phyloP scores from a whole-genome alignment of 139 green algal genomes.

The Klebsormidium nitens region DNA sequence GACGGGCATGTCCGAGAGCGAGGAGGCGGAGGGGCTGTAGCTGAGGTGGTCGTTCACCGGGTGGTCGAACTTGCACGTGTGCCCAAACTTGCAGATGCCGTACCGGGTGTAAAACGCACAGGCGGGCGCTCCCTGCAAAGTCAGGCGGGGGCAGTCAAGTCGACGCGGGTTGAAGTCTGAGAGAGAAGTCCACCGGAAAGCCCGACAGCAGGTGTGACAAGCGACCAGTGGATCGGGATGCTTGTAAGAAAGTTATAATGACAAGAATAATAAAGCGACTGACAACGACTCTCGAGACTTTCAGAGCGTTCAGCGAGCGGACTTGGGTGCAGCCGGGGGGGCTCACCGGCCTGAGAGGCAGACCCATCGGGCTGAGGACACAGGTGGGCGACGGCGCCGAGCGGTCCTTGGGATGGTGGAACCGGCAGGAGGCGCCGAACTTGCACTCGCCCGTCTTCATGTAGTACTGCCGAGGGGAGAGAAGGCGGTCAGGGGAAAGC shows the following conservation, averaged over 20 bases:
- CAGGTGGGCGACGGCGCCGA: background rate
- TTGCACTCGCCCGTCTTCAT: conserved; percentile 81
- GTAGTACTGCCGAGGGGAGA: conserved; percentile 65
- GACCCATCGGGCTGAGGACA: conserved; percentile 3
- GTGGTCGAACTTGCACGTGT: conserved; percentile 40
- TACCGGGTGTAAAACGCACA: conserved; percentile 41
- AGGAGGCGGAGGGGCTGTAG: conserved; percentile 12
- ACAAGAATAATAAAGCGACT: too few relatives aligned
- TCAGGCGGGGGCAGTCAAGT: too few relatives aligned
- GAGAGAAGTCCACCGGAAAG: too few relatives aligned
- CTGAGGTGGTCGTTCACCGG: conserved; percentile 6
- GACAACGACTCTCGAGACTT: too few relatives aligned
- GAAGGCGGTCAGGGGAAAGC: conserved; percentile 50
- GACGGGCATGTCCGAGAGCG: background rate
- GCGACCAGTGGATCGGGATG: too few relatives aligned
- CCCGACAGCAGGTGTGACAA: too few relatives aligned
- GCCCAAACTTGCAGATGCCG: conserved; percentile 35
- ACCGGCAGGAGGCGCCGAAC: conserved; percentile 75
- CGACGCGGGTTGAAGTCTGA: too few relatives aligned
- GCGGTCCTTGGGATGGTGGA: conserved; percentile 66
- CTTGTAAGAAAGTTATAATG: too few relatives aligned
- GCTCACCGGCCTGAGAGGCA: conserved; percentile 2
- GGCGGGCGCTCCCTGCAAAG: background rate
- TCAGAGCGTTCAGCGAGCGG: too few relatives aligned
- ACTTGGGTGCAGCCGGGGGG: too few relatives aligned